A percentile compares a stretch with the other conserved stretches of the same genome.
Conservation (phyloP, 208 protist species). For the Leishmania amazonensis region DNA sequence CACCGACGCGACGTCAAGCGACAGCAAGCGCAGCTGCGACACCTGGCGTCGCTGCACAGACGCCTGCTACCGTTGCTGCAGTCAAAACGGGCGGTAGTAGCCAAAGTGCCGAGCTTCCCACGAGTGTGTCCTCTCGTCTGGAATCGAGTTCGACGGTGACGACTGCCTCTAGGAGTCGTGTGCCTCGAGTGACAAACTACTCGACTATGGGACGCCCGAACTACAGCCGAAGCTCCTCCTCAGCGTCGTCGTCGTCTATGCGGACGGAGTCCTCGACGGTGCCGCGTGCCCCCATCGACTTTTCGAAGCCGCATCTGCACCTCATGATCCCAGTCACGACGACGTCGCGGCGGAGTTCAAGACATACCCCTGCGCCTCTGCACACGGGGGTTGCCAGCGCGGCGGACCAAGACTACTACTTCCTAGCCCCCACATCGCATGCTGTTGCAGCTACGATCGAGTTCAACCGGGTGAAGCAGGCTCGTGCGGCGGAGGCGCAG, state of each 20-base stretch:
- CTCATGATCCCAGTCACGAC: not conserved
- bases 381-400: not conserved
- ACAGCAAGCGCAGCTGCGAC: not conserved
- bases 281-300: slow-evolving; percentile 21
- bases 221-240: not conserved
- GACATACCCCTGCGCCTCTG: not conserved
- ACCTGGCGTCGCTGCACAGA: not conserved
- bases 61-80: not conserved
- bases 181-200: not conserved
- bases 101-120: not conserved
- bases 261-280: not conserved
- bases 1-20: not conserved
- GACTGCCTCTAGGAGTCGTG: not conserved
- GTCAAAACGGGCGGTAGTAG: not conserved
- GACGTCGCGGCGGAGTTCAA: not conserved
- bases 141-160: not conserved
- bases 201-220: not conserved
- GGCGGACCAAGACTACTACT: slow-evolving; percentile 54
- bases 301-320: slow-evolving; percentile 32
- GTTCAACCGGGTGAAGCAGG: slow-evolving; percentile 17
- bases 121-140: not conserved
- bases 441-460: slow-evolving; percentile 29
- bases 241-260: not conserved
- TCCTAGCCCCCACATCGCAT: slow-evolving; percentile 51
- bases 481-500: slow-evolving; percentile 15